Evolutionary conservation across 306 rosid genomes (phyloP), one percentile per base, ranked within the genome.

Genomic region (Senna siamea): DNA sequence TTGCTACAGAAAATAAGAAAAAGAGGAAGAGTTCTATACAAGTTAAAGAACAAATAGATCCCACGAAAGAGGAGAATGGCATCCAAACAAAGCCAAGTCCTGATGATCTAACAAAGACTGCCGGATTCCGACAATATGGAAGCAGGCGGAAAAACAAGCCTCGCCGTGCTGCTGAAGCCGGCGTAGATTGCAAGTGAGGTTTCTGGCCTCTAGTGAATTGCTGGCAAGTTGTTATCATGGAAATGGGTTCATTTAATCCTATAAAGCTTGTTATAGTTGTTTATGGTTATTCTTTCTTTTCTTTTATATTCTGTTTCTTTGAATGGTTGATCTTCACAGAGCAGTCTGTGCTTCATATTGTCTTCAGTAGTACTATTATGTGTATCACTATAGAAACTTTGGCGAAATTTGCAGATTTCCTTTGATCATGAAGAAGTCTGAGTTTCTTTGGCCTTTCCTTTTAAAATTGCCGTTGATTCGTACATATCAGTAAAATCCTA

Each of bases 141-240:
- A 91, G 97, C 82, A 79, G 97, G 87, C 86, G 97, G 34, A 91
- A 93, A 73, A 93, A 66, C 87, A 91, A 87, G 83, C 98, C 98
- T 47, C 96, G 50, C 43, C 92, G 98, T 4, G 98, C 98, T 71
- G 97, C 97, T 52, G 98, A 93, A 81, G 97, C 88, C 1, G 97
- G 98, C 19, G 97, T 93, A 22, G 86, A 89, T 77, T 89, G 90
- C 89, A 85, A 85, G 80, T 93, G 85, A 93, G 68, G 28, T 59
- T 77, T 64, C 55, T 48, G 73, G 71, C 60, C 82, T 76, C 20
- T 23, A 8, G 37, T 60, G 51, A 40, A 57, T 55, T 69, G 70
- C n/a, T 43, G 78, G 78, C 51, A 50, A 59, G 41, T 57, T 51
- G 66, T 52, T 72, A 38, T 76, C 67, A 66, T 68, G 43, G 44